These are phyloP conservation scores for Trichoderma pleuroti DNA, from an alignment of 2,329 filamentous ascomycete genomes.

Conservation along the genomic window DNA sequence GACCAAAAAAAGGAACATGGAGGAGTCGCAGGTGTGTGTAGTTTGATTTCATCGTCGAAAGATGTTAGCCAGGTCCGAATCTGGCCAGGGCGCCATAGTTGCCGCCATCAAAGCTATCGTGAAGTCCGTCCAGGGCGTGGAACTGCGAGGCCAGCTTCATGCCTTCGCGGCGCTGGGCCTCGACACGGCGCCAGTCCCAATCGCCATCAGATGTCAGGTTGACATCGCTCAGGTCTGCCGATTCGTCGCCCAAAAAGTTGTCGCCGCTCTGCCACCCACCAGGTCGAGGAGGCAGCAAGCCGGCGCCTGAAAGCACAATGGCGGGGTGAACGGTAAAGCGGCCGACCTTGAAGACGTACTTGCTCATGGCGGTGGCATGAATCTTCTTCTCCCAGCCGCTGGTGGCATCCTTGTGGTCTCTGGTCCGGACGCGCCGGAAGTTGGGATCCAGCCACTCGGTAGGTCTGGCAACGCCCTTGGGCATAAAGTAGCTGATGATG, in stretches of 20 bases:
- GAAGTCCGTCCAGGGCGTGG: constrained; percentile 52
- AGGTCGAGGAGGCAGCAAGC: constrained; percentile 70
- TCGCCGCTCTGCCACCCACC: constrained; percentile 57
- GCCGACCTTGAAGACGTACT: constrained; percentile 80
- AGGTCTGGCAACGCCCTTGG: constrained; percentile 55
- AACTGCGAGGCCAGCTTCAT: constrained; percentile 55
- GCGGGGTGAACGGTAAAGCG: constrained; percentile 82
- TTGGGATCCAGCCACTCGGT: constrained; percentile 49
- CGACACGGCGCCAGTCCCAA: constrained; percentile 59
- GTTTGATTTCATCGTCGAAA: not conserved
- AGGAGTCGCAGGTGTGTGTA: not conserved
- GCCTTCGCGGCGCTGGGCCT: constrained; percentile 53
- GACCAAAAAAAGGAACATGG: not conserved
- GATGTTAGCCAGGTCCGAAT: constrained; percentile 41
- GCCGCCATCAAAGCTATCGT: constrained; percentile 52
- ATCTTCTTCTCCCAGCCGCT: constrained; percentile 59
- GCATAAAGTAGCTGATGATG: constrained; percentile 70
- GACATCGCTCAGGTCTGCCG: constrained; percentile 37
- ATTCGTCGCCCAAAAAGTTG: constrained; percentile 39
- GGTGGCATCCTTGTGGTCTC: constrained; percentile 36
- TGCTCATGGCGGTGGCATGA: constrained; percentile 68
- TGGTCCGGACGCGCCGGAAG: constrained; percentile 41
- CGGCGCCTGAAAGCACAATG: constrained; percentile 65
- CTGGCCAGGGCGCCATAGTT: constrained; percentile 49
- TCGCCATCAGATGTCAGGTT: constrained; percentile 35